Evolutionary conservation across 1,284 basidiomycete species (phyloP).

Genomic region (Amylostereum areolatum): DNA sequence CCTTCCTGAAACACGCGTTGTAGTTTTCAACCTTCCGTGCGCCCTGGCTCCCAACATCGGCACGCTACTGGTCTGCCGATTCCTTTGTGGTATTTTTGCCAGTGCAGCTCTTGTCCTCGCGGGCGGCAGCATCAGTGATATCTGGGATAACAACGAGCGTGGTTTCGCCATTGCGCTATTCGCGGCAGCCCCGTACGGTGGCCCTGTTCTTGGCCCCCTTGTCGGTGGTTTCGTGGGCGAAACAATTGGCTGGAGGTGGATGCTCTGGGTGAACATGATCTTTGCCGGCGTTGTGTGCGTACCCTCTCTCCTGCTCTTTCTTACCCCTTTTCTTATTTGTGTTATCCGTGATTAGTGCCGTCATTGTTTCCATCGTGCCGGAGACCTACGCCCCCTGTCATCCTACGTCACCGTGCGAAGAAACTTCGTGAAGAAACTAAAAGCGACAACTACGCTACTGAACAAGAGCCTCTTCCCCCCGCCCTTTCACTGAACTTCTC

Average conservation of each 20-base stretch:
- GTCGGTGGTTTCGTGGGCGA: conserved; percentile 31
- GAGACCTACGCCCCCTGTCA: conserved; percentile 40
- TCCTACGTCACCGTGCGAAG: conserved; percentile 35
- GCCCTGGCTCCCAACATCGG: conserved; percentile 54
- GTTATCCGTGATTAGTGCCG: neutral
- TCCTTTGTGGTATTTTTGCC: conserved; percentile 51
- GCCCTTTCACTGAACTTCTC: conserved; percentile 18
- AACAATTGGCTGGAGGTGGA: conserved; percentile 49
- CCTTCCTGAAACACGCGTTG: neutral
- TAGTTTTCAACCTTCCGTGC: conserved; percentile 26
- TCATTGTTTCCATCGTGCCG: conserved; percentile 14
- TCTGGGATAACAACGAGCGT: conserved; percentile 28
- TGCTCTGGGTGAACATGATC: conserved; percentile 61
- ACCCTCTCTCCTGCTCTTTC: conserved; percentile 5
- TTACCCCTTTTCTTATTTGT: conserved; percentile 5
- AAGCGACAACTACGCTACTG: conserved; percentile 30
- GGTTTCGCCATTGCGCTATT: conserved; percentile 34
- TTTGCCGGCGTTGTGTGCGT: conserved; percentile 30
- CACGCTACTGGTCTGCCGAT: conserved; percentile 54
- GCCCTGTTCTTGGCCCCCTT: conserved; percentile 28
- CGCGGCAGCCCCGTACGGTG: conserved; percentile 37
- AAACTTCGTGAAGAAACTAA: conserved; percentile 30
- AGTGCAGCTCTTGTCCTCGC: conserved; percentile 31
- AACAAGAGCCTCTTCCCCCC: conserved; percentile 30
- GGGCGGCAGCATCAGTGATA: conserved; percentile 34